These are phyloP conservation scores for Miamiensis avidus DNA, from an alignment of 169 alveolate species.

Conservation along the genomic window DNA sequence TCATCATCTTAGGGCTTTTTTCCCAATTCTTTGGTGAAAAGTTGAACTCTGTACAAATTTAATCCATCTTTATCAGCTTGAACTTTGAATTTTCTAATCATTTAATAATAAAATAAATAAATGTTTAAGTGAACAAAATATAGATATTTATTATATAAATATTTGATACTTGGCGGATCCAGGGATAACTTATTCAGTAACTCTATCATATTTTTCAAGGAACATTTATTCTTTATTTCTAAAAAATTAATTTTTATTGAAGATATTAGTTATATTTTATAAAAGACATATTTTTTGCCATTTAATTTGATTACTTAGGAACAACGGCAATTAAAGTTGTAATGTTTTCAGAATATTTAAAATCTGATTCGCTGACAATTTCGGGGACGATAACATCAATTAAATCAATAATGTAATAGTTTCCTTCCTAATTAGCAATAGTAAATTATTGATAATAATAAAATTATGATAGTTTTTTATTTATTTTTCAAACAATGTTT, in stretches of 20 bases:
- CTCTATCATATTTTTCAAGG: conserved; percentile 26
- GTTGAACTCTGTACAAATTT: conserved; percentile 55
- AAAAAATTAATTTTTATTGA: conserved; percentile 13
- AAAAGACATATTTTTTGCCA: conserved; percentile 7
- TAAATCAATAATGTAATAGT: conserved; percentile 28
- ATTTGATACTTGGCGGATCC: conserved; percentile 39
- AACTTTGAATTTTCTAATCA: conserved; percentile 34
- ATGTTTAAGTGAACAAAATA: not conserved
- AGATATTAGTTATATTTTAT: not conserved
- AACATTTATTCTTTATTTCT: conserved; percentile 13
- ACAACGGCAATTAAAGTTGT: conserved; percentile 56
- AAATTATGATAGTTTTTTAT: too few species aligned
- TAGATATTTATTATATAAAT: not conserved
- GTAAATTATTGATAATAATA: too few species aligned
- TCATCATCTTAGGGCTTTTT: conserved; percentile 15
- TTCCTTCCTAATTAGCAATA: conserved; percentile 38
- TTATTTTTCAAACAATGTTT: too few species aligned
- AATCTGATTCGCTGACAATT: conserved; percentile 34
- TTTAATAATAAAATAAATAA: not conserved
- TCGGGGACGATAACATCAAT: conserved; percentile 30
- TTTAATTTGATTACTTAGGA: conserved; percentile 18
- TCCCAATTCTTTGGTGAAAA: conserved; percentile 36
- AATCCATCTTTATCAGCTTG: conserved; percentile 63
- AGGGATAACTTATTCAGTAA: conserved; percentile 59
- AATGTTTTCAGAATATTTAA: conserved; percentile 48